Evolutionary conservation across 371 early-diverging fungal genomes (phyloP).

Genomic region (Mortierella sp.): DNA sequence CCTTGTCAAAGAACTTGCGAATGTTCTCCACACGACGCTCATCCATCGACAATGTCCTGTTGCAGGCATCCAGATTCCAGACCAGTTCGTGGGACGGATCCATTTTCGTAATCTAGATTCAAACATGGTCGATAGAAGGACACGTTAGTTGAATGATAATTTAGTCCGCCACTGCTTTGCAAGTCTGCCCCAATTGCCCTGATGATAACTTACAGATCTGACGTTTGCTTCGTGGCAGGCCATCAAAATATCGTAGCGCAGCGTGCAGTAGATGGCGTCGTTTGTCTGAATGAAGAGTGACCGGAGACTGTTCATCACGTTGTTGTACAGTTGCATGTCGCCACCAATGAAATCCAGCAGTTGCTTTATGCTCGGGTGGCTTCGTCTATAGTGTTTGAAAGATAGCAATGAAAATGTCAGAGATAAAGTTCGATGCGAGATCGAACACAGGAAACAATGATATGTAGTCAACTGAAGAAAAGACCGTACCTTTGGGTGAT

Average conservation of each 20-base stretch:
- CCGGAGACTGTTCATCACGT: constrained; percentile 70
- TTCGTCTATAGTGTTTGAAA: constrained; percentile 59
- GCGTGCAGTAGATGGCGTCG: constrained; percentile 69
- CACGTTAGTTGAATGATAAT: background rate
- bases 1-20: constrained; percentile 74
- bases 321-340: constrained; percentile 69
- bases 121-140: too few species aligned
- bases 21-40: constrained; percentile 73
- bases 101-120: constrained; percentile 59
- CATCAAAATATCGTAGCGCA: constrained; percentile 81
- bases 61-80: constrained; percentile 79
- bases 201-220: constrained; percentile 49
- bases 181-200: too few species aligned
- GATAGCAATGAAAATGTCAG: background rate
- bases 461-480: background rate
- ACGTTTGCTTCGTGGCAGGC: constrained; percentile 73
- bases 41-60: constrained; percentile 75
- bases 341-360: constrained; percentile 69
- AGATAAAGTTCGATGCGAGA: too few species aligned
- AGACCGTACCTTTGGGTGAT: constrained; percentile 61
- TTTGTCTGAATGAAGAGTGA: constrained; percentile 70
- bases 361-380: constrained; percentile 64
- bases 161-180: too few species aligned
- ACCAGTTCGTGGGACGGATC: constrained; percentile 75
- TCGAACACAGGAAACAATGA: background rate